Evolutionary conservation across 345 rosid species (phyloP), one percentile per base, ranked within the genome.

Genomic region (Melaleuca quinquenervia): DNA sequence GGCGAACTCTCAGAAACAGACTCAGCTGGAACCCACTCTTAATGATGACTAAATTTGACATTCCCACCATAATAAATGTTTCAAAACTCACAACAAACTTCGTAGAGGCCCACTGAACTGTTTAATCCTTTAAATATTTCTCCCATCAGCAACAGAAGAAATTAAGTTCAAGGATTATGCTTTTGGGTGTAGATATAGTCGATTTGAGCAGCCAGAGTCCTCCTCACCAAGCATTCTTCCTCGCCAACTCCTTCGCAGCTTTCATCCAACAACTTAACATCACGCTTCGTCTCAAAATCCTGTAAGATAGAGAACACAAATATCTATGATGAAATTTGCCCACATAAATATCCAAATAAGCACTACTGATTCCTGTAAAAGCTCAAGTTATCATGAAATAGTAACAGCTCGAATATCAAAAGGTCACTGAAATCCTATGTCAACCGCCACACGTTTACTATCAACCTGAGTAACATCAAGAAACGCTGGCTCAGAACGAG

Each of bases 181-280:
- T 91, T 88, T 1, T 88, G 93, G 70, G 94, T 92, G 85, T 90
- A 94, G 82, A 93, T 91, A 58, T 94, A 94, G 84, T 94, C 95
- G 78, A 85, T 48, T 89, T 94, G 94, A 56, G 94, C 91, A 45
- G 90, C 92, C 58, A 92, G 91, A 83, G 95, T 87, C 86, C 93
- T 91, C 85, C 91, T 89, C 84, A 86, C 84, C 89, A 92, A 64
- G 78, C 96, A 93, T 83, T 93, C 94, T 50, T 94, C 94, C 45
- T 92, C 92, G 44, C 78, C 90, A 50, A 87, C 60, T 52, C 92
- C 93, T 55, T 90, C 90, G 58, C 96, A 91, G 91, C 51, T 87
- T 14, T 87, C 92, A 15, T 86, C 92, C 26, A 85, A 85, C 29
- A 70, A 87, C 6, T 52, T 80, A 56, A n/a, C 76, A 8, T n/a